Evolutionary conservation across 352 stramenopile genomes (phyloP), one percentile per base, ranked within the genome.

Genomic region (Pythium pyrilobum): DNA sequence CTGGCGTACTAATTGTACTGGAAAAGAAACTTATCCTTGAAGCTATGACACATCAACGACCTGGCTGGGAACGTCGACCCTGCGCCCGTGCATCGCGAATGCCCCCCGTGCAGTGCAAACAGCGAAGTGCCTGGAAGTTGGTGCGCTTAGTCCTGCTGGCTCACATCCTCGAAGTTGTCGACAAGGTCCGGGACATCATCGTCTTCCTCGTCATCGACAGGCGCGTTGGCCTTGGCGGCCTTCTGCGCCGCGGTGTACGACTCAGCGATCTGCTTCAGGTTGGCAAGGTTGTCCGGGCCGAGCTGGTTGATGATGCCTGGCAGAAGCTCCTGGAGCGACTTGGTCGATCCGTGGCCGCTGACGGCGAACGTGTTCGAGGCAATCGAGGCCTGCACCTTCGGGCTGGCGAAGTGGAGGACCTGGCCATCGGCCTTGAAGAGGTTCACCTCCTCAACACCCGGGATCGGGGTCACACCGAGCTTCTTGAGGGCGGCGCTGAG

Each of bases 341-440:
- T 99, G 59, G 87, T 98, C 73, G 98, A 89, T 63, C 84, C 88
- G 50, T 85, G 80, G 64, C 97, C 97, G 47, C 77, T 95, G 36
- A 99, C 93, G 38, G 98, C 97, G 80, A 97, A 99, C 47, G 97
- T 99, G 81, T 99, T 99, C 60, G 96, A 95, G 25, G 80, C 74
- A 71, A 99, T 98, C 34, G 95, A 96, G 44, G 96, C 96, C 75
- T 99, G 96, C 40, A 99, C 96, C 87, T 99, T 99, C 33, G 96
- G 96, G 67, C 85, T 90, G 49, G 90, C 77, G 67, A 99, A 99
- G 74, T 99, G 96, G 72, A 99, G 98, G 18, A 99, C 96, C 66
- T 98, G 97, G 66, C 96, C 96, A 57, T 99, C 97, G 8, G 97
- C 90, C 84, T 98, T 98, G 88, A 99, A 99, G 64, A 99, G 92